Conservation (phyloP, 2,329 filamentous ascomycete species). For the Eutypella sp. region DNA sequence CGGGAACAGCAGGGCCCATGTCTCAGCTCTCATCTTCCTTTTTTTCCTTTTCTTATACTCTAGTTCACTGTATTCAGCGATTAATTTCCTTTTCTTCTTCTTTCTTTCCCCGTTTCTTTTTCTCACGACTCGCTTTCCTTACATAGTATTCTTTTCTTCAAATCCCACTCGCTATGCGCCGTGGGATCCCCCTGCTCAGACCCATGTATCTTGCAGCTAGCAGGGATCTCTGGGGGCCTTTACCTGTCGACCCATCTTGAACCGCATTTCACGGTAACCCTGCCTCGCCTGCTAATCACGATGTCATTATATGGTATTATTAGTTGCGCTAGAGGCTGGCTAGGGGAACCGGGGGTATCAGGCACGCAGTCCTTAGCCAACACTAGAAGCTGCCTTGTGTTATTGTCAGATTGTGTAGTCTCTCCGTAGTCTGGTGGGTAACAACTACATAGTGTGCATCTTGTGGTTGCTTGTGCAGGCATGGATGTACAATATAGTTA, state of each 20-base stretch:
- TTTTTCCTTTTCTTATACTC: neutral
- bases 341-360: neutral
- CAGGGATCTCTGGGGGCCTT: neutral
- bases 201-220: conserved; percentile 13
- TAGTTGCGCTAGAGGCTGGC: neutral
- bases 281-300: neutral
- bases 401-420: too few species aligned
- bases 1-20: neutral
- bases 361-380: neutral
- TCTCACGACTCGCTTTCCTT: conserved; percentile 1
- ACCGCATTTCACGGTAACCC: neutral
- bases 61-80: neutral
- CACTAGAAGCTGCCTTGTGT: neutral
- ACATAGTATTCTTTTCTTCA: too few species aligned
- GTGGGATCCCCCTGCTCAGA: conserved; percentile 19
- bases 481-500: too few species aligned
- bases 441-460: too few species aligned
- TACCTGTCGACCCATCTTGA: conserved; percentile 1
- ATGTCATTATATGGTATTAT: neutral
- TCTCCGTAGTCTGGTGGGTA: too few species aligned
- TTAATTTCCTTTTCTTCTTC: neutral
- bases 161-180: too few species aligned
- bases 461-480: too few species aligned
- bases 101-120: conserved; percentile 1
- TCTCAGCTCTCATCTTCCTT: conserved; percentile 1